Conservation (phyloP, 139 green algal species). For the Yamagishiella unicocca region DNA sequence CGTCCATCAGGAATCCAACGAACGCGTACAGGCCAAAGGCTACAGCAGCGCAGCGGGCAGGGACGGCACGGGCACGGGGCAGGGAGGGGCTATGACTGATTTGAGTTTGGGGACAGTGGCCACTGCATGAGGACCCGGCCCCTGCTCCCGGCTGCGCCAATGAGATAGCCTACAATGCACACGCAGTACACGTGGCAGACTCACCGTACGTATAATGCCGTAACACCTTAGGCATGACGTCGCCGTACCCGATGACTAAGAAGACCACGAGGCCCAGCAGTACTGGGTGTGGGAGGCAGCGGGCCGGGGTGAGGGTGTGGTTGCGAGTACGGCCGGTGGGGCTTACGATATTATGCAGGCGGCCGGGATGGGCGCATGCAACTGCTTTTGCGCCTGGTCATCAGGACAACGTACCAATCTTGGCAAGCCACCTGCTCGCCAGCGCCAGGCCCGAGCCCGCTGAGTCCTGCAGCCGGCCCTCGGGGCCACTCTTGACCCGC, state of each 20-base stretch:
- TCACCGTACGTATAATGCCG: constrained; percentile 14
- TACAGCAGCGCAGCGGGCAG: not conserved
- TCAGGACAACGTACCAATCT: not conserved
- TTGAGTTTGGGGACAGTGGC: not conserved
- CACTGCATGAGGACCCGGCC: not conserved
- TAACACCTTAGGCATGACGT: not conserved
- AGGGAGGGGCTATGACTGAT: not conserved
- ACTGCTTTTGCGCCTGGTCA: not conserved
- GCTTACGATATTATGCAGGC: not conserved
- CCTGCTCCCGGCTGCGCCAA: not conserved
- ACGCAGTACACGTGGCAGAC: not conserved
- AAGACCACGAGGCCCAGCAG: constrained; percentile 16
- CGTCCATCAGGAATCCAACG: constrained; percentile 61
- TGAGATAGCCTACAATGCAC: not conserved
- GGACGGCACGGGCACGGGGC: not conserved
- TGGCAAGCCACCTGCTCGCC: not conserved
- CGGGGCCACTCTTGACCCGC: not conserved
- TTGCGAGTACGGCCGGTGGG: not conserved
- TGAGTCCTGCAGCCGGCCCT: constrained; percentile 15
- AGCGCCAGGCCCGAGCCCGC: not conserved
- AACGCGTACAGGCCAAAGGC: constrained; percentile 37
- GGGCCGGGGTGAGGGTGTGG: not conserved
- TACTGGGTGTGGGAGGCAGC: not conserved
- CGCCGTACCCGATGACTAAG: not conserved
- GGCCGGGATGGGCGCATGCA: not conserved